phyloP scores from a whole-genome alignment of 495 filamentous ascomycete species.

The Pseudotulostoma volvatum region DNA sequence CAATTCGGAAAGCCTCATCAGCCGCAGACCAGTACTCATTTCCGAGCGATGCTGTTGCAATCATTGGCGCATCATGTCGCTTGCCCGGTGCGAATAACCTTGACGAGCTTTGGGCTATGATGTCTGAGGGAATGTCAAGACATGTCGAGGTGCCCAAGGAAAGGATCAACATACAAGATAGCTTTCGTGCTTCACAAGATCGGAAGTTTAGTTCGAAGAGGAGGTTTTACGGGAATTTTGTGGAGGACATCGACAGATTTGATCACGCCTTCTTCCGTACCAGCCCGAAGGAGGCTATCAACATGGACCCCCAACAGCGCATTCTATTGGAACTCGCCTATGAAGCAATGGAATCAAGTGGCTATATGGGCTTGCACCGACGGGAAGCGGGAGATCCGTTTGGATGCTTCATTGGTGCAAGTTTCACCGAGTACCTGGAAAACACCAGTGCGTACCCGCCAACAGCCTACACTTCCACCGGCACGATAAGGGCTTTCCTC shows the following conservation, averaged over 20 bases:
- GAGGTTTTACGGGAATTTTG: conserved; percentile 33
- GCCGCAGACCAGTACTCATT: background rate
- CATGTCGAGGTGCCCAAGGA: conserved; percentile 22
- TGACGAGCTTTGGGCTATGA: conserved; percentile 28
- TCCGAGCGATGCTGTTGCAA: conserved; percentile 27
- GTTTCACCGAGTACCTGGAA: conserved; percentile 20
- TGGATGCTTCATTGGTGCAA: conserved; percentile 21
- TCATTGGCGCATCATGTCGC: conserved; percentile 35
- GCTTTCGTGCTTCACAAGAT: conserved; percentile 10
- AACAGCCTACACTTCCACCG: conserved; percentile 24
- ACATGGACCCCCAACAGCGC: conserved; percentile 38
- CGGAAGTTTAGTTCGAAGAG: conserved; percentile 9
- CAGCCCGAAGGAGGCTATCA: conserved; percentile 27
- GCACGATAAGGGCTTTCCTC: conserved; percentile 20
- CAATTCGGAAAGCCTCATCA: background rate
- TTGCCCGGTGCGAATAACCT: conserved; percentile 32
- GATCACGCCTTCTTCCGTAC: conserved; percentile 39
- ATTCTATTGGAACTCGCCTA: conserved; percentile 33
- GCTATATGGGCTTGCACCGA: conserved; percentile 15
- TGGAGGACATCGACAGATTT: conserved; percentile 27
- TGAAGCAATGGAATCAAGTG: conserved; percentile 31
- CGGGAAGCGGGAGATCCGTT: conserved; percentile 7
- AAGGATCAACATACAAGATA: conserved; percentile 20
- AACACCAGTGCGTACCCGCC: conserved; percentile 21
- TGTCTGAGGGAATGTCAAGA: conserved; percentile 25